Evolutionary conservation across 768 basidiomycete genomes (phyloP), one percentile per base, ranked within the genome.

Genomic region (Amanita subjunquillea): DNA sequence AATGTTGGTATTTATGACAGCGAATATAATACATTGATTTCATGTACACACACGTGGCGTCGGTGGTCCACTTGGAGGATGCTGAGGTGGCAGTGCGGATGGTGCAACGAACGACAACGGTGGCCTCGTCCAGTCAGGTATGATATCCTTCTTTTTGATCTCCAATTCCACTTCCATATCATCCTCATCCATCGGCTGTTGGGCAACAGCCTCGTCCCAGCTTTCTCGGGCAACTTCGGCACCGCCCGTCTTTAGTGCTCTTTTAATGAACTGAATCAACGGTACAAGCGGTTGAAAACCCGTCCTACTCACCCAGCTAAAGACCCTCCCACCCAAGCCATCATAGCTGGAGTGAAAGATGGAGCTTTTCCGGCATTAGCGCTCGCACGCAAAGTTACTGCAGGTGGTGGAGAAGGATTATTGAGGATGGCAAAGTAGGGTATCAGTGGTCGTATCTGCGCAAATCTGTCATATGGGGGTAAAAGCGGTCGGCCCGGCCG

Each of bases 251-350:
- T 96, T 95, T 45, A 96, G 72, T 6, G 89, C 77, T 8, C 91
- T 92, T 54, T 17, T 10, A 12, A 51, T 20, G 32, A 50, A 27
- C 0, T 57, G 17, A 56, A 42, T 54, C 23, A 52, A 51, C 17
- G 0, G 8, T 36, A 55, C 50, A 17, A 52, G 20, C 40, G 52
- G 15, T 50, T 38, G 48, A 25, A 30, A 39, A 46, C n/a, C 25
- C 9, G 20, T 13, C 34, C 34, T 30, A 75, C 83, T 30, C 15
- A 92, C 86, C 94, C 95, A 2, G 93, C 91, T 17, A 98, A 64
- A 20, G 90, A 92, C 0, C 91, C 95, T 3, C 95, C 95, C 9
- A 99, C 82, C 95, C 95, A 99, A 0, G 85, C 77, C 68, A 94
- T 73, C 32, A 82, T 73, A 1, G 83, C 81, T 1, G 92, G 87